Percentiles rank a stretch among this genome's conserved stretches.
Conservation (phyloP, 2,329 filamentous ascomycete genomes). For the Cadophora malorum region DNA sequence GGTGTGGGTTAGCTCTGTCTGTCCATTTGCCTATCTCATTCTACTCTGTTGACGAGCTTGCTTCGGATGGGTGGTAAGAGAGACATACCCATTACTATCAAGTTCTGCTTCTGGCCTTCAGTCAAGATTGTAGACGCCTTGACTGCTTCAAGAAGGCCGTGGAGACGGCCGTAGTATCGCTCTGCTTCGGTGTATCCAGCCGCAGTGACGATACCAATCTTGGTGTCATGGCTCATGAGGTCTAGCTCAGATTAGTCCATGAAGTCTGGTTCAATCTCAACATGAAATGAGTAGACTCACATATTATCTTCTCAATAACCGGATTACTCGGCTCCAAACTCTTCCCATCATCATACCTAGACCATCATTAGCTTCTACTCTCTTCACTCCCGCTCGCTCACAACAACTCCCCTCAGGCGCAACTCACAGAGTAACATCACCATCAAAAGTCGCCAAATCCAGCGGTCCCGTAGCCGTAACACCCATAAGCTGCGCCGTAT, state of each 20-base stretch:
- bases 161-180: constrained; percentile 84
- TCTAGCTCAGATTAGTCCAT: too few relatives aligned
- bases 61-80: background rate
- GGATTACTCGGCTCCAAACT: constrained; percentile 78
- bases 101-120: constrained; percentile 71
- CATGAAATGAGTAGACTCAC: too few relatives aligned
- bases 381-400: constrained; percentile 63
- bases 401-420: constrained; percentile 43
- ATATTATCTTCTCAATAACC: constrained; percentile 69
- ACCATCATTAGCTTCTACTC: constrained; percentile 32
- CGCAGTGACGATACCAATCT: constrained; percentile 94
- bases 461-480: constrained; percentile 77
- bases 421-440: constrained; percentile 85
- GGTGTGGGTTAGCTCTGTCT: constrained; percentile 2
- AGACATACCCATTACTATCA: constrained; percentile 77
- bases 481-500: constrained; percentile 93
- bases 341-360: constrained; percentile 77
- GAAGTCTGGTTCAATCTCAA: too few relatives aligned
- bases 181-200: constrained; percentile 91
- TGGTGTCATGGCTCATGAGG: constrained; percentile 79
- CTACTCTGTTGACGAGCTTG: too few relatives aligned
- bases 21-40: background rate
- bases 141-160: constrained; percentile 85
- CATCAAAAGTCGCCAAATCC: constrained; percentile 93
- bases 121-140: constrained; percentile 64